Evolutionary conservation across 2,329 filamentous ascomycete species (phyloP).

Genomic region (Hypomyces rosellus): DNA sequence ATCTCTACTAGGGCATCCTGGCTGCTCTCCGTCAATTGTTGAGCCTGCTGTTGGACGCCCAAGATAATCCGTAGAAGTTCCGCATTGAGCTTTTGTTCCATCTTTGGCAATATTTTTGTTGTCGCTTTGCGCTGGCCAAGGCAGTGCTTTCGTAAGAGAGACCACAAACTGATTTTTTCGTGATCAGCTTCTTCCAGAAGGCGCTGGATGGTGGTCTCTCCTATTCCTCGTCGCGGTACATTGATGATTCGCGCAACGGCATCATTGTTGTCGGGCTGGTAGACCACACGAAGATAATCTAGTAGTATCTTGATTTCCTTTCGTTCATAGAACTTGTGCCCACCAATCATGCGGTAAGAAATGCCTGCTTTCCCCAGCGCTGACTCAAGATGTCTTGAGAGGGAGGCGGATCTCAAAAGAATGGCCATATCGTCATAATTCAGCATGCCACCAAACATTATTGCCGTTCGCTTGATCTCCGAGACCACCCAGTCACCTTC

Average conservation of each 20-base stretch:
- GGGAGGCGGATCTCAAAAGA: slow-evolving; percentile 72
- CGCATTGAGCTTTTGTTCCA: slow-evolving; percentile 48
- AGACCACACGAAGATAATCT: slow-evolving; percentile 81
- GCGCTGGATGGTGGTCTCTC: slow-evolving; percentile 67
- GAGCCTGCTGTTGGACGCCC: slow-evolving; percentile 24
- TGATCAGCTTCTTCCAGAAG: slow-evolving; percentile 72
- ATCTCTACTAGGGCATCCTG: slow-evolving; percentile 38
- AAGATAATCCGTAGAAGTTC: slow-evolving; percentile 41
- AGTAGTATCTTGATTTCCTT: slow-evolving; percentile 80
- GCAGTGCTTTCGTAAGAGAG: slow-evolving; percentile 54
- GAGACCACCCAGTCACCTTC: slow-evolving; percentile 87
- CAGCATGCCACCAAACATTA: slow-evolving; percentile 68
- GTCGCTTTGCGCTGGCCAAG: slow-evolving; percentile 41
- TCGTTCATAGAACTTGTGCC: slow-evolving; percentile 86
- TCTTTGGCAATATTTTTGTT: slow-evolving; percentile 43
- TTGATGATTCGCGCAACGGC: slow-evolving; percentile 81
- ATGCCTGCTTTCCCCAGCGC: slow-evolving; percentile 75
- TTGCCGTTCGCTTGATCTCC: slow-evolving; percentile 66
- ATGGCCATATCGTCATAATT: slow-evolving; percentile 75
- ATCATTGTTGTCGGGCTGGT: slow-evolving; percentile 82
- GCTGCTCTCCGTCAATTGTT: slow-evolving; percentile 21
- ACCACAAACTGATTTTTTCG: slow-evolving; percentile 66
- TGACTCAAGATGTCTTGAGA: slow-evolving; percentile 82
- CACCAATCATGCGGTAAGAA: slow-evolving; percentile 86
- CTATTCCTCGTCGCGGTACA: slow-evolving; percentile 71